Evolutionary conservation across 1,139 yeast genomes (phyloP).

Genomic region (Lodderomyces orthopsilosis): DNA sequence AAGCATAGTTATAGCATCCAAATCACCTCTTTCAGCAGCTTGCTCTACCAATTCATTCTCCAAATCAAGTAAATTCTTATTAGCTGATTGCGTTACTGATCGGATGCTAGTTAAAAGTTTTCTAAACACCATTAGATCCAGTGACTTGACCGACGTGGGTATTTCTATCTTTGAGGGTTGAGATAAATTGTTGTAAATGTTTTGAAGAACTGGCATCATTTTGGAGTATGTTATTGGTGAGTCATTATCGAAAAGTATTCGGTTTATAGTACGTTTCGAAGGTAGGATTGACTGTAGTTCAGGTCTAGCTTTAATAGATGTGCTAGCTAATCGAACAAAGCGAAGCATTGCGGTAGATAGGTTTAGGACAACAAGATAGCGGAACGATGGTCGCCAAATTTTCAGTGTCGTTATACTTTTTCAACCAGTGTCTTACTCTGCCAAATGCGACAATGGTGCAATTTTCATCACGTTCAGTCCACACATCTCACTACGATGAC

Average conservation of each 20-base stretch:
- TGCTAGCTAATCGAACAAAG: conserved; percentile 1
- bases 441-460: neutral
- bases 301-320: conserved; percentile 26
- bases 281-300: conserved; percentile 55
- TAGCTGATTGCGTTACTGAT: conserved; percentile 55
- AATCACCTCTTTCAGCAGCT: conserved; percentile 81
- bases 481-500: no score
- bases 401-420: neutral
- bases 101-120: conserved; percentile 63
- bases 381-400: no score
- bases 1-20: conserved; percentile 73
- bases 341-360: neutral
- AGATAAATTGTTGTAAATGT: conserved; percentile 47
- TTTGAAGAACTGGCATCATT: conserved; percentile 50
- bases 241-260: conserved; percentile 64
- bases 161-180: conserved; percentile 31
- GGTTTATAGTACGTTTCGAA: conserved; percentile 51
- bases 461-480: no score
- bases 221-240: conserved; percentile 52
- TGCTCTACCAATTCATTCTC: conserved; percentile 73
- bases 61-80: conserved; percentile 52
- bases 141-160: conserved; percentile 47
- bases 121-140: conserved; percentile 68
- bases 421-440: neutral
- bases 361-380: no score